Conservation (phyloP, 2,329 filamentous ascomycete genomes). For the Botrytis galanthina region DNA sequence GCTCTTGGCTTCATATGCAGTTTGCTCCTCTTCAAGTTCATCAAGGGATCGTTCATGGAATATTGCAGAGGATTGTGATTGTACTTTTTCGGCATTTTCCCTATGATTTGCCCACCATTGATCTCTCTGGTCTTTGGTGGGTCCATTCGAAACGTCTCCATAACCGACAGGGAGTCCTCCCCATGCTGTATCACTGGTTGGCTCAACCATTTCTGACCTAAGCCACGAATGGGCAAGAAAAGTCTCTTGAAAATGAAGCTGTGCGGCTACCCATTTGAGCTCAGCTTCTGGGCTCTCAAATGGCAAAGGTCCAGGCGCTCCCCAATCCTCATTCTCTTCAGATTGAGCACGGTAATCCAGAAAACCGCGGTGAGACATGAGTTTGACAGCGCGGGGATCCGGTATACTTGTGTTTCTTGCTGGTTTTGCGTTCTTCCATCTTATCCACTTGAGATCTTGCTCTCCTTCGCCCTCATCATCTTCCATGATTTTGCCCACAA, state of each 20-base stretch:
- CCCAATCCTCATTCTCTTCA: constrained; percentile 1
- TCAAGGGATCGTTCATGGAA: not conserved
- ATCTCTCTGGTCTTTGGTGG: not conserved
- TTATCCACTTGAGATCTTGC: constrained; percentile 15
- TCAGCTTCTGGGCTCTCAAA: constrained; percentile 12
- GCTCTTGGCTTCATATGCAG: not conserved
- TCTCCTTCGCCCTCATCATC: constrained; percentile 16
- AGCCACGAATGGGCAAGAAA: not conserved
- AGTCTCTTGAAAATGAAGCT: constrained; percentile 2
- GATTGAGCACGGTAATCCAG: not conserved
- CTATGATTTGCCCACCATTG: not conserved
- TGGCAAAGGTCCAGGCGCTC: constrained; percentile 17
- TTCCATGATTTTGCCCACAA: constrained; percentile 21
- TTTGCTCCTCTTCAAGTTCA: not conserved
- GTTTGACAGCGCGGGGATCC: not conserved
- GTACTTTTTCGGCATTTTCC: not conserved
- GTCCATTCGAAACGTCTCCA: not conserved
- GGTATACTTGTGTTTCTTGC: not conserved
- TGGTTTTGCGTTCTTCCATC: constrained; percentile 14
- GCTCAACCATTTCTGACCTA: constrained; percentile 1
- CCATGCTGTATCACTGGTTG: constrained; percentile 14
- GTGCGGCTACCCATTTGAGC: constrained; percentile 17
- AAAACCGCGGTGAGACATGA: not conserved
- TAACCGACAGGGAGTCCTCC: not conserved
- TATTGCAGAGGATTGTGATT: not conserved